Evolutionary conservation across 1,284 basidiomycete species (phyloP).

Genomic region (Schizopora paradoxa): DNA sequence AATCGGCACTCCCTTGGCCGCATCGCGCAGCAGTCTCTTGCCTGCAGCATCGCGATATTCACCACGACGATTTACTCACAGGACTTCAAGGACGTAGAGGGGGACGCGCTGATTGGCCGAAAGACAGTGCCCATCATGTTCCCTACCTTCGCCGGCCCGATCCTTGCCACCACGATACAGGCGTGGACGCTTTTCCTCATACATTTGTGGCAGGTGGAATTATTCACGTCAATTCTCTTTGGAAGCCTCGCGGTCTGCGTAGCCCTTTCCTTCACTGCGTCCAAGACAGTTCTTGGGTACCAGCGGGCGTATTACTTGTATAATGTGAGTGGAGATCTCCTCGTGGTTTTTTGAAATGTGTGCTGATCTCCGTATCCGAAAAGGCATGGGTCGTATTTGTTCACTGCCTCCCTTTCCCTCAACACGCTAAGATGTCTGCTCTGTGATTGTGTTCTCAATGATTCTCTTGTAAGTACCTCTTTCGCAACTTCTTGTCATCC

Average conservation of each 20-base stretch:
- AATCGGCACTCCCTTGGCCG: conserved; percentile 20
- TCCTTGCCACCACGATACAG: conserved; percentile 13
- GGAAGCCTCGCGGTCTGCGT: background rate
- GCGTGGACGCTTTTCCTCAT: conserved; percentile 16
- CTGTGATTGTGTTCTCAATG: too few species aligned
- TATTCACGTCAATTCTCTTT: background rate
- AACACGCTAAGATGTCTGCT: too few species aligned
- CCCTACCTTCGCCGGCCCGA: conserved; percentile 19
- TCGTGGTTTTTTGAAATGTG: too few species aligned
- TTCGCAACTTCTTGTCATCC: too few species aligned
- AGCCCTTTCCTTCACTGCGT: background rate
- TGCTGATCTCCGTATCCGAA: too few species aligned
- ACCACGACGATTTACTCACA: conserved; percentile 35
- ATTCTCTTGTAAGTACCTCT: too few species aligned
- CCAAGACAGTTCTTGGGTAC: background rate
- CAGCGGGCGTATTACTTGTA: conserved; percentile 7
- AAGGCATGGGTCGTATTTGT: too few species aligned
- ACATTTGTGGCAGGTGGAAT: background rate
- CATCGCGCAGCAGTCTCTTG: conserved; percentile 21
- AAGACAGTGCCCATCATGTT: conserved; percentile 35
- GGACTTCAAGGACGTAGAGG: conserved; percentile 37
- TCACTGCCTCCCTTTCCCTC: too few species aligned
- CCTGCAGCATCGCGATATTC: conserved; percentile 26
- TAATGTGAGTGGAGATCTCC: conserved; percentile 8
- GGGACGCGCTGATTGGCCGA: conserved; percentile 33